phyloP scores from a whole-genome alignment of 768 basidiomycete species.

The Calocybe indica region DNA sequence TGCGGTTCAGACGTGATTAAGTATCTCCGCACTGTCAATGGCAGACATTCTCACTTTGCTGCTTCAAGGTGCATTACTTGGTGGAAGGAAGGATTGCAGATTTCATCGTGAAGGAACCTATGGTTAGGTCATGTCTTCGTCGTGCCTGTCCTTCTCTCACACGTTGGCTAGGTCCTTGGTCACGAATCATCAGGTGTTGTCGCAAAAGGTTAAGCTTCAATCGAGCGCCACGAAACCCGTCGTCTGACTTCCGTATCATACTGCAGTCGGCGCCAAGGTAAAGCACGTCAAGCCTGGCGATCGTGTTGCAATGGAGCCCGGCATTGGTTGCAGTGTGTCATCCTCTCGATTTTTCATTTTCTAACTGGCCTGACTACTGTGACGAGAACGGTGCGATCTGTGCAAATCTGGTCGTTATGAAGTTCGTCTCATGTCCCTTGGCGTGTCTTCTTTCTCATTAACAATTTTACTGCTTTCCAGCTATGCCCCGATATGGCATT shows the following conservation, averaged over 20 bases:
- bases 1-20: slow-evolving; percentile 79
- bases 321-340: slow-evolving; percentile 63
- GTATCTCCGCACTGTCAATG: slow-evolving; percentile 3
- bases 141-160: neutral
- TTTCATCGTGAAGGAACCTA: slow-evolving; percentile 74
- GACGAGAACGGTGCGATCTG: slow-evolving; percentile 55
- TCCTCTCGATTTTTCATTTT: slow-evolving; percentile 1
- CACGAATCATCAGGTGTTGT: slow-evolving; percentile 89
- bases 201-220: slow-evolving; percentile 42
- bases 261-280: slow-evolving; percentile 69
- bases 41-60: slow-evolving; percentile 7
- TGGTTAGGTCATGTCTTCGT: slow-evolving; percentile 38
- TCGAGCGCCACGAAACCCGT: neutral
- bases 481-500: slow-evolving; percentile 84
- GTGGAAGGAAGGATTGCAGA: slow-evolving; percentile 76
- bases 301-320: slow-evolving; percentile 89
- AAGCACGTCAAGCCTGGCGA: slow-evolving; percentile 77
- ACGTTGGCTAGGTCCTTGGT: slow-evolving; percentile 79
- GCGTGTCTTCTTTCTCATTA: neutral
- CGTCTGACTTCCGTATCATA: neutral
- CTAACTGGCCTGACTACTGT: slow-evolving; percentile 1
- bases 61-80: slow-evolving; percentile 65
- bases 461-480: slow-evolving; percentile 26
- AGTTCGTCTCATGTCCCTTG: slow-evolving; percentile 30
- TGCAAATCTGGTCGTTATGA: slow-evolving; percentile 86